phyloP scores from a whole-genome alignment of 805 yeast genomes.

The Metschnikowia continentalis region DNA sequence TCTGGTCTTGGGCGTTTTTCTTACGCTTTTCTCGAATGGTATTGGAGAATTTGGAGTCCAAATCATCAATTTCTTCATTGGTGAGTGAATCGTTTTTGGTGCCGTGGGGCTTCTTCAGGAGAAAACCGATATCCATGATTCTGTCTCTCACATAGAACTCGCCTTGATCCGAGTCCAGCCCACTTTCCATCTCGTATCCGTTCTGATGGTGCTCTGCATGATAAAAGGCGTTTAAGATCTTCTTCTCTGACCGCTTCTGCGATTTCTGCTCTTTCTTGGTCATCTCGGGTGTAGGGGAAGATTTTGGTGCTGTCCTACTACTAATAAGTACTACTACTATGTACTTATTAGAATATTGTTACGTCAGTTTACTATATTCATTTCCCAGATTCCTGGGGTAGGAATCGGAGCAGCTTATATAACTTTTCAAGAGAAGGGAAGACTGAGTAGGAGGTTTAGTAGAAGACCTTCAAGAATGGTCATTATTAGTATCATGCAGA shows the following conservation, averaged over 20 bases:
- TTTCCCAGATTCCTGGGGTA: too few relatives aligned
- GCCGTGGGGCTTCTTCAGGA: slow-evolving; percentile 21
- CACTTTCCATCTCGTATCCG: slow-evolving; percentile 19
- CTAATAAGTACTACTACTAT: too few relatives aligned
- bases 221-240: slow-evolving; percentile 42
- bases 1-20: slow-evolving; percentile 17
- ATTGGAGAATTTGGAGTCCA: slow-evolving; percentile 66
- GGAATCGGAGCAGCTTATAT: too few relatives aligned
- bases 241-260: slow-evolving; percentile 31
- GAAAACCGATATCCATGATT: slow-evolving; percentile 38
- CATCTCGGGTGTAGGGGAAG: slow-evolving; percentile 5
- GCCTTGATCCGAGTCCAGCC: slow-evolving; percentile 12
- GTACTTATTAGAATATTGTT: too few relatives aligned
- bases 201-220: slow-evolving; percentile 38
- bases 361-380: too few relatives aligned
- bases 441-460: too few relatives aligned
- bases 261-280: slow-evolving; percentile 17
- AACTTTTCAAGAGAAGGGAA: too few relatives aligned
- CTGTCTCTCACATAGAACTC: slow-evolving; percentile 32
- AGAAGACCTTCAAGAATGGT: too few relatives aligned
- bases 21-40: slow-evolving; percentile 55
- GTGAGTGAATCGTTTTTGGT: slow-evolving; percentile 33
- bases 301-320: background rate
- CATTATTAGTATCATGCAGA: too few relatives aligned
- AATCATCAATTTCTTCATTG: slow-evolving; percentile 58